These are phyloP conservation scores for Fragilaria radians DNA, from an alignment of 108 stramenopile genomes.

Conservation along the genomic window DNA sequence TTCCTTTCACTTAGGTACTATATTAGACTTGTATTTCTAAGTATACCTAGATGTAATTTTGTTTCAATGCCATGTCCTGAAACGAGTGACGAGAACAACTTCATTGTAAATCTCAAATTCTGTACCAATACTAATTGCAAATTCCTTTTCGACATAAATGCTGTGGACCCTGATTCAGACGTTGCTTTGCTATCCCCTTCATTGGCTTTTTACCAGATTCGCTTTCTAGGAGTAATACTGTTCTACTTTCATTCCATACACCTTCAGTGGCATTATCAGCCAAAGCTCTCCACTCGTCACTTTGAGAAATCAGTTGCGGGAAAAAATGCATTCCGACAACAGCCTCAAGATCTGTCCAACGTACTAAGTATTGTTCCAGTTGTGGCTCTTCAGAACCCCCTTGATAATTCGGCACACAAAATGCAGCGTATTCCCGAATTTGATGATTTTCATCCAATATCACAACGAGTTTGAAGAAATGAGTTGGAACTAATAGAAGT, in stretches of 20 bases:
- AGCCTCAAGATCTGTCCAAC: constrained; percentile 75
- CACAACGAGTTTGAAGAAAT: constrained; percentile 77
- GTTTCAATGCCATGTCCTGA: too few species aligned
- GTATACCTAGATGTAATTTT: too few species aligned
- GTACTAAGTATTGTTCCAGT: constrained; percentile 60
- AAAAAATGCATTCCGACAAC: constrained; percentile 74
- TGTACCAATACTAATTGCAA: too few species aligned
- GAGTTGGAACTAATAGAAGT: constrained; percentile 71
- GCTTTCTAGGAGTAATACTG: background rate
- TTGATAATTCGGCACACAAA: constrained; percentile 62
- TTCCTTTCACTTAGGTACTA: too few species aligned
- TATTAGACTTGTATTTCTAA: too few species aligned
- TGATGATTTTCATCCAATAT: constrained; percentile 13
- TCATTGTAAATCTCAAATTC: too few species aligned
- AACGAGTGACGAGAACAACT: too few species aligned
- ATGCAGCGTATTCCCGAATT: constrained; percentile 61
- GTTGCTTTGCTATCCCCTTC: too few species aligned
- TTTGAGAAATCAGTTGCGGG: constrained; percentile 21
- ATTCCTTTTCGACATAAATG: too few species aligned
- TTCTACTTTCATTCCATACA: background rate
- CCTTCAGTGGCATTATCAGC: constrained; percentile 17
- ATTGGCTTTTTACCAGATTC: too few species aligned
- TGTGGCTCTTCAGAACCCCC: constrained; percentile 12
- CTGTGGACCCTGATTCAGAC: too few species aligned
- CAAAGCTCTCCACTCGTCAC: constrained; percentile 21